Base-by-base conservation (phyloP, 768 basidiomycete species). In the Paxillus rubicundulus region DNA sequence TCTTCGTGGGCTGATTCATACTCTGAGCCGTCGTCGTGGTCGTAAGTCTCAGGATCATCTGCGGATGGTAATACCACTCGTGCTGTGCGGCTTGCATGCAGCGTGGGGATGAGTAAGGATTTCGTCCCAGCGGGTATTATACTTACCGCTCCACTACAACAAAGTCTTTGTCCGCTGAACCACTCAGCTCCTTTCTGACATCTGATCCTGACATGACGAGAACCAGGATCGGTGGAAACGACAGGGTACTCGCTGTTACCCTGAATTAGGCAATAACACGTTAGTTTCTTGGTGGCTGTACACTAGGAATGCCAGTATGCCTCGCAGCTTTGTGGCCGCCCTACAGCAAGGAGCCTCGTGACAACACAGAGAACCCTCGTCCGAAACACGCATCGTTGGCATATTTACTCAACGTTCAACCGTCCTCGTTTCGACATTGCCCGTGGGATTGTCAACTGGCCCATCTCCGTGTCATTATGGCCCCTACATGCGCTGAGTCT, bases 11-110 rank as follows among this genome's bases (percentile, higher is more conserved):
- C 71, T 1, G 73, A 74, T 49, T 81, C 72, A 50, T 72, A 72
- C 37, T 76, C 61, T 39, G 62, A 61, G 24, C 55, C 61, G 33
- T 67, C 62, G 38, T 61, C 67, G 52, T 67, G 59, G 14, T 59
- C 52, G 14, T 56, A 27, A 13, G 28, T 48, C 17, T 43, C 45
- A 16, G 36, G 16, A 45, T 58, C 60, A 5, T 66, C 66, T n/a
- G 40, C 13, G 12, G 69, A 53, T 9, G 80, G 79, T 41, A 82
- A 60, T 4, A 79, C 73, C 0, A 84, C 83, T 38, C 81, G 71
- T 5, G 82, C 79, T 5, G 57, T 58, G 4, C 59, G 61, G 47
- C 69, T 72, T 30, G 30, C 20, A 34, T 13, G 9, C n/a, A n/a
- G n/a, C n/a, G n/a, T 43, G 12, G n/a, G 28, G 34, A 50, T 56